phyloP scores from a whole-genome alignment of 768 basidiomycete species.

The Tricholoma terreum region DNA sequence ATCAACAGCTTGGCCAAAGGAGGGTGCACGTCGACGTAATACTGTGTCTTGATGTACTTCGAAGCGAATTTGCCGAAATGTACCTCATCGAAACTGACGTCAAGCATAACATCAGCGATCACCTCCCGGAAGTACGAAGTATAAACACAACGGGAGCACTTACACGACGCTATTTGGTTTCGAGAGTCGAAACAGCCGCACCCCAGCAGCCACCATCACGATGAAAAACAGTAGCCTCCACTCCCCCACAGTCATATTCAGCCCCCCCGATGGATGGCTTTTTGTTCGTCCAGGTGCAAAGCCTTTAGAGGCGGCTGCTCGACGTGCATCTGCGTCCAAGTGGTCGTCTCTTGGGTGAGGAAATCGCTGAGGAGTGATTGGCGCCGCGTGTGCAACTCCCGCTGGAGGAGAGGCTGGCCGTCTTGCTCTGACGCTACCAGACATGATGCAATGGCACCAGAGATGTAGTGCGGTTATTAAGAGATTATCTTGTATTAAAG shows the following conservation, averaged over 20 bases:
- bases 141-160: conserved; percentile 31
- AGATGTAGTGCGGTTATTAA: background rate
- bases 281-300: conserved; percentile 50
- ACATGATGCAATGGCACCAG: conserved; percentile 27
- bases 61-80: conserved; percentile 97
- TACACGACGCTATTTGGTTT: conserved; percentile 91
- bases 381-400: conserved; percentile 35
- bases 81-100: conserved; percentile 88
- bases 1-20: conserved; percentile 95
- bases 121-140: background rate
- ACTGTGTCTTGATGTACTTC: conserved; percentile 89
- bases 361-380: conserved; percentile 49
- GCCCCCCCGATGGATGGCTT: conserved; percentile 52
- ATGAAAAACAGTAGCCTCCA: conserved; percentile 71
- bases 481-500: background rate
- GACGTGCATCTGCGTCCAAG: conserved; percentile 71
- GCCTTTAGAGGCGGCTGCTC: conserved; percentile 67
- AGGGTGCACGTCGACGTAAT: conserved; percentile 95
- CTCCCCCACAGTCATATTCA: conserved; percentile 67
- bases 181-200: conserved; percentile 84
- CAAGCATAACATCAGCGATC: background rate
- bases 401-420: conserved; percentile 68
- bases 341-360: conserved; percentile 63
- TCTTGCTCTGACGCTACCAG: conserved; percentile 59
- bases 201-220: conserved; percentile 66